Evolutionary conservation across 1,284 basidiomycete species (phyloP).

Genomic region (Gastroboletus turbinatus): DNA sequence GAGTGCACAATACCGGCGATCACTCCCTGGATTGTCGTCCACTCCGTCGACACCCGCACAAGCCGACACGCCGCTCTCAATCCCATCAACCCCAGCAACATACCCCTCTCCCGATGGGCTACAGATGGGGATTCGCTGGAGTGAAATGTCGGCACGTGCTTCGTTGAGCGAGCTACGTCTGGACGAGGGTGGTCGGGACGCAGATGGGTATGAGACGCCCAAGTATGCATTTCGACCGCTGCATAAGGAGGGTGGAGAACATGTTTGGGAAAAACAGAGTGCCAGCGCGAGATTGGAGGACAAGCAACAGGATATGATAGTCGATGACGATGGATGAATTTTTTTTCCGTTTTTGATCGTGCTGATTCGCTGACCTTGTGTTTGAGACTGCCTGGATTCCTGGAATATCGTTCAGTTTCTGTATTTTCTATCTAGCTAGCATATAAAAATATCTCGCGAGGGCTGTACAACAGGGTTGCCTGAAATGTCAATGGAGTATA

Average conservation of each 20-base stretch:
- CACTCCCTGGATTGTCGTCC: conserved; percentile 32
- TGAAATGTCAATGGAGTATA: too few relatives aligned
- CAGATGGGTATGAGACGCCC: conserved; percentile 27
- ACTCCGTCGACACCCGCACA: conserved; percentile 34
- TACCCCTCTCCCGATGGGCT: conserved; percentile 30
- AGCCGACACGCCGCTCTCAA: conserved; percentile 24
- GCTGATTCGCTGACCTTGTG: background rate
- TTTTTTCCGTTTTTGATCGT: background rate
- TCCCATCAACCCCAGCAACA: conserved; percentile 28
- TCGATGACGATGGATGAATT: conserved; percentile 18
- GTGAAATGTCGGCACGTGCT: conserved; percentile 30
- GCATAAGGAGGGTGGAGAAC: conserved; percentile 4
- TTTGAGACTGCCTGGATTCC: background rate
- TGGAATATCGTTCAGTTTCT: background rate
- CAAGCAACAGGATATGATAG: conserved; percentile 17
- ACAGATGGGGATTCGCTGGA: conserved; percentile 24
- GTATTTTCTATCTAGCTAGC: conserved; percentile 7
- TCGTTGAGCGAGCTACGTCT: conserved; percentile 32
- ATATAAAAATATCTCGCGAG: background rate
- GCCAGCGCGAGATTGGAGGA: background rate
- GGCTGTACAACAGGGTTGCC: too few relatives aligned
- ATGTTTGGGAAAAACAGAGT: conserved; percentile 8
- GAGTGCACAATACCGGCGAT: conserved; percentile 10
- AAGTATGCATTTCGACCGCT: conserved; percentile 15
- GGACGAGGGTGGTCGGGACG: conserved; percentile 20